Evolutionary conservation across 192 early-diverging fungal species (phyloP), one percentile per base, ranked within the genome.

Genomic region (Umbelopsis isabellina): DNA sequence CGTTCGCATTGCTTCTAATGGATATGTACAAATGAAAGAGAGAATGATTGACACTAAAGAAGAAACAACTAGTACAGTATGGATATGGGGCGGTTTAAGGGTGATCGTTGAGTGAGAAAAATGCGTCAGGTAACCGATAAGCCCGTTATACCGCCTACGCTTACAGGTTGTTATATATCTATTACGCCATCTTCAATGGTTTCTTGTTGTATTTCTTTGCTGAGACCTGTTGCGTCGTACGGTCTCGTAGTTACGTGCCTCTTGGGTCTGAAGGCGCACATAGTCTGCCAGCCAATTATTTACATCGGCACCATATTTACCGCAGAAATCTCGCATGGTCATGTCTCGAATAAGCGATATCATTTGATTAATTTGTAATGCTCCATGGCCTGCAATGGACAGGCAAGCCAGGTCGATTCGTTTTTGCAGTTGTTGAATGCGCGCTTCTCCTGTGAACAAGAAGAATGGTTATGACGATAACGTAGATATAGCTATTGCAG

Each of bases 271-370:
- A n/a, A 35, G 55, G 27, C 33, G 55, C 15, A 61, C 55, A n/a
- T 61, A 61, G 30, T 61, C 55, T 61, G 55, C 55, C 15, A 61
- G 55, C 55, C 55, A 61, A n/a, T 61, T 61, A n/a, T 61, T 61
- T 30, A 61, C 55, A 25, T 61, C 55, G 4, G 55, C 55, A 6
- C 55, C 55, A 35, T 61, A 61, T 35, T 61, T 61, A 25, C 55
- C 55, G 13, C 55, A 61, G 33, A 61, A 61, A 11, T 61, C 55
- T 61, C 55, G 55, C 55, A 61, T 61, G 25, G 55, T 61, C 55
- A 61, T 61, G 30, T 61, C 18, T 37, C 55, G 55, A 61, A 61
- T 35, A 18, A 61, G 25, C 15, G 55, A 61, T 61, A 61, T 61
- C 55, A 61, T 61, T 35, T 61, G 55, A 35, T 61, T 61, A 13